These are phyloP conservation scores for Russula foetens DNA, from an alignment of 768 basidiomycete species.

Conservation along the genomic window DNA sequence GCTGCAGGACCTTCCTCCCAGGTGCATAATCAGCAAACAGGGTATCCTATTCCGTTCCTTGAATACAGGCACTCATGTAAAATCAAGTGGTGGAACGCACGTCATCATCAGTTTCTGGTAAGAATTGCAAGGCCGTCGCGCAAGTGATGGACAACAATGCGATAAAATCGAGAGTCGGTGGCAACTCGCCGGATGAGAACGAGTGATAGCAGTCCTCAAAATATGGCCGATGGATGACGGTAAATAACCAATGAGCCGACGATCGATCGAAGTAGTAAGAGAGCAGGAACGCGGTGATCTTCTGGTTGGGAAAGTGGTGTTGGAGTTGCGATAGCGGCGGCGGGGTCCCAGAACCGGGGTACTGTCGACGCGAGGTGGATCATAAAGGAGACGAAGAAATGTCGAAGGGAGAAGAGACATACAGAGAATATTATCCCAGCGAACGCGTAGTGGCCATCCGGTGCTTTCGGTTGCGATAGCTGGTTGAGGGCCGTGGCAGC, in stretches of 20 bases:
- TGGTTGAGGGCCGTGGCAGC: conserved; percentile 19
- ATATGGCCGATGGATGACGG: conserved; percentile 20
- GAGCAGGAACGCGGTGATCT: conserved; percentile 19
- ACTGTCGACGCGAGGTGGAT: not conserved
- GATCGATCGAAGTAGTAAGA: conserved; percentile 22
- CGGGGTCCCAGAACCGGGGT: conserved; percentile 1
- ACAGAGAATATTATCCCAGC: not conserved
- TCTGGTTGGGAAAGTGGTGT: conserved; percentile 21
- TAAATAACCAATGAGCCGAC: conserved; percentile 19
- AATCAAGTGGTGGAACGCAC: conserved; percentile 1
- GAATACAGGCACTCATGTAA: not conserved
- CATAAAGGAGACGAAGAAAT: not conserved
- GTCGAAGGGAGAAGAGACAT: not conserved
- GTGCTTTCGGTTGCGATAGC: conserved; percentile 17
- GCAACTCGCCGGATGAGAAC: conserved; percentile 13
- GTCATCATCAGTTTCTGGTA: conserved; percentile 20
- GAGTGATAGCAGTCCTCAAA: conserved; percentile 21
- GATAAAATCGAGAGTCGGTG: conserved; percentile 20
- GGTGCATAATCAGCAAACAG: conserved; percentile 19
- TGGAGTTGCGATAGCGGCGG: conserved; percentile 4
- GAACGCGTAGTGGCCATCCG: not conserved
- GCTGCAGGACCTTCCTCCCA: conserved; percentile 19
- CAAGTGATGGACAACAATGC: conserved; percentile 22
- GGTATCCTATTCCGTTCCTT: not conserved
- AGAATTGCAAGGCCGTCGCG: conserved; percentile 21